A percentile compares a stretch with the other conserved stretches of the same genome.
Evolutionary conservation across 1,284 basidiomycete species (phyloP).

Genomic region (Cutaneotrichosporon cyanovorans): DNA sequence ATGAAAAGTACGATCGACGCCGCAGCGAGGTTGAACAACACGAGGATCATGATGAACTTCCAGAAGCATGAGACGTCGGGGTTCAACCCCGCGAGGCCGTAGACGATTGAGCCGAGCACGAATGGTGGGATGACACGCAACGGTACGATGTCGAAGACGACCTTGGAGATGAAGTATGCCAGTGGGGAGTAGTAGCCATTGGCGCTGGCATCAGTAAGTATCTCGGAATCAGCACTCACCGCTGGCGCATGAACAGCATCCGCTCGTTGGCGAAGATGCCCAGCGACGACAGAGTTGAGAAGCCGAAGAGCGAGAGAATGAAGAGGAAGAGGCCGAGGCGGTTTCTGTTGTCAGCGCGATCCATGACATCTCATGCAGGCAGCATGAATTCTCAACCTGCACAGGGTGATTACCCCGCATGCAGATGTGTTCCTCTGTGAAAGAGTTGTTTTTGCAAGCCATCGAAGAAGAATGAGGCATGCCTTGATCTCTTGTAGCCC

Average conservation of each 20-base stretch:
- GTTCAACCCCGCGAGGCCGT: slow-evolving; percentile 85
- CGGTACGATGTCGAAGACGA: slow-evolving; percentile 92
- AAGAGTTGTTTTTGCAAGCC: too few relatives aligned
- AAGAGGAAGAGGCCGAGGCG: slow-evolving; percentile 87
- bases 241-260: slow-evolving; percentile 90
- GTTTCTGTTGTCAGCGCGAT: slow-evolving; percentile 25
- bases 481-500: too few relatives aligned
- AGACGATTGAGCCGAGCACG: slow-evolving; percentile 89
- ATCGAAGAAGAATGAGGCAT: too few relatives aligned
- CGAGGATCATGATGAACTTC: slow-evolving; percentile 93
- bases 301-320: slow-evolving; percentile 86
- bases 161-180: slow-evolving; percentile 92
- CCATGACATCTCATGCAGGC: too few relatives aligned
- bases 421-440: too few relatives aligned
- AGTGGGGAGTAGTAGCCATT: slow-evolving; percentile 95
- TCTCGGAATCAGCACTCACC: slow-evolving; percentile 50
- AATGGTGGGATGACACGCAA: slow-evolving; percentile 88
- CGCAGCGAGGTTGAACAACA: slow-evolving; percentile 90
- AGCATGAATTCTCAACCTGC: too few relatives aligned
- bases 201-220: slow-evolving; percentile 53
- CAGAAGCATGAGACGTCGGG: slow-evolving; percentile 82
- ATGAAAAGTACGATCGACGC: slow-evolving; percentile 84
- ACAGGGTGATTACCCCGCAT: too few relatives aligned
- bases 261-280: slow-evolving; percentile 89
- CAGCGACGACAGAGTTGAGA: slow-evolving; percentile 87